Evolutionary conservation across 176 grass and related monocot genomes (phyloP).

Genomic region (Themeda triandra): DNA sequence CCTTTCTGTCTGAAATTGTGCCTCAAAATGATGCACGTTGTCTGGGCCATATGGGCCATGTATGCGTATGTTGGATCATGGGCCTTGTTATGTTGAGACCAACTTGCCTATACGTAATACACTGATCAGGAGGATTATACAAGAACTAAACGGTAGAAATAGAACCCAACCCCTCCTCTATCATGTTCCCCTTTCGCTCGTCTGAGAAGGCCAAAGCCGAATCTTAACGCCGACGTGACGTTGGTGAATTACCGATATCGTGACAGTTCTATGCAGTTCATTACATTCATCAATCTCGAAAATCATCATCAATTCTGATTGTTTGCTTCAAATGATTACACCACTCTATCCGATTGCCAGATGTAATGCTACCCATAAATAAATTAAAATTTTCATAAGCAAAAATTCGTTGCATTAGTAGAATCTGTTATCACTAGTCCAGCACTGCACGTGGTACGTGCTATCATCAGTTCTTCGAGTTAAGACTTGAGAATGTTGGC

Average conservation of each 20-base stretch:
- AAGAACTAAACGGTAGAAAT: too few relatives aligned
- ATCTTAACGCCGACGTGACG: not conserved
- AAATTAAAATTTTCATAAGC: not conserved
- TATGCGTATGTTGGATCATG: not conserved
- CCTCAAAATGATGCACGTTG: not conserved
- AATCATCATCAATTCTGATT: not conserved
- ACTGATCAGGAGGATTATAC: too few relatives aligned
- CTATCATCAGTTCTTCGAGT: not conserved
- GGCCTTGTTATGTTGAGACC: too few relatives aligned
- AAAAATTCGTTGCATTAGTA: not conserved
- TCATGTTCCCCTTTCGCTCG: too few relatives aligned
- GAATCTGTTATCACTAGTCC: not conserved
- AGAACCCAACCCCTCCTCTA: too few relatives aligned
- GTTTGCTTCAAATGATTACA: not conserved
- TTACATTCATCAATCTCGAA: not conserved
- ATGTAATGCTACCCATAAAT: not conserved
- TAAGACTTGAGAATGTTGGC: slow-evolving; percentile 40
- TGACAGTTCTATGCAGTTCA: not conserved
- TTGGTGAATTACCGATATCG: not conserved
- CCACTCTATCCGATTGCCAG: not conserved
- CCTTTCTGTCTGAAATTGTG: not conserved
- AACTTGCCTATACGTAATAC: too few relatives aligned
- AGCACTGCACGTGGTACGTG: too few relatives aligned
- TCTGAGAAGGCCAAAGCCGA: not conserved
- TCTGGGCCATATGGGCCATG: not conserved